Evolutionary conservation across 192 early-diverging fungal species (phyloP).

Genomic region (Coemansia sp.): DNA sequence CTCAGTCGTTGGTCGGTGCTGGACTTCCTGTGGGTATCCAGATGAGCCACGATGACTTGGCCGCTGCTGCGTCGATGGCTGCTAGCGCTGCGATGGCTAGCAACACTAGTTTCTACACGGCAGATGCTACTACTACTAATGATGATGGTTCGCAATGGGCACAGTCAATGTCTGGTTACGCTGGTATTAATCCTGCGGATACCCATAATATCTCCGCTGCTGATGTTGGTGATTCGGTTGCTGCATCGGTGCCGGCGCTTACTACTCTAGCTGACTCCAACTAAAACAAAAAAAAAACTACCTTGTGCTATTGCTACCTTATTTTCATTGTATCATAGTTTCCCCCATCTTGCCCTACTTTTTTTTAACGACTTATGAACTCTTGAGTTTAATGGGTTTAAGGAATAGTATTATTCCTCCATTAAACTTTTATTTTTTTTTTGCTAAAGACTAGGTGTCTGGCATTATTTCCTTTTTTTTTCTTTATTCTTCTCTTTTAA

Average conservation of each 20-base stretch:
- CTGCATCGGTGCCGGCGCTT: neutral
- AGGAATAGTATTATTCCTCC: neutral
- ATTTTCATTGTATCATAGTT: too few species aligned
- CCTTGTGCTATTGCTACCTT: neutral
- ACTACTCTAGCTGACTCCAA: neutral
- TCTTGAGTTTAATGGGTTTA: too few species aligned
- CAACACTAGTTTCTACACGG: constrained; percentile 3
- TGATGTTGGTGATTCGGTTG: neutral
- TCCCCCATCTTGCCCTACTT: too few species aligned
- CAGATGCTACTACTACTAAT: neutral
- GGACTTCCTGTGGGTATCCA: constrained; percentile 3
- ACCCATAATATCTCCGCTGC: neutral
- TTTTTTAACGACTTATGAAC: too few species aligned
- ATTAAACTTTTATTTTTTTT: neutral
- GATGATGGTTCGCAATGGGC: neutral
- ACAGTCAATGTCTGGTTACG: neutral
- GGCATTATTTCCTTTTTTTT: constrained; percentile 1
- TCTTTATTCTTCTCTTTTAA: constrained; percentile 6
- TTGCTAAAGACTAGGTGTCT: neutral
- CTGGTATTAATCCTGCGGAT: constrained; percentile 9
- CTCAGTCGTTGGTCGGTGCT: constrained; percentile 31
- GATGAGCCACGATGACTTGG: constrained; percentile 12
- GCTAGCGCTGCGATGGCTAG: constrained; percentile 8
- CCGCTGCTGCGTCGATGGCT: constrained; percentile 13
- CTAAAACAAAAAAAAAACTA: neutral